Evolutionary conservation across 768 basidiomycete genomes (phyloP).

Genomic region (Agaricus sinodeliciosus): DNA sequence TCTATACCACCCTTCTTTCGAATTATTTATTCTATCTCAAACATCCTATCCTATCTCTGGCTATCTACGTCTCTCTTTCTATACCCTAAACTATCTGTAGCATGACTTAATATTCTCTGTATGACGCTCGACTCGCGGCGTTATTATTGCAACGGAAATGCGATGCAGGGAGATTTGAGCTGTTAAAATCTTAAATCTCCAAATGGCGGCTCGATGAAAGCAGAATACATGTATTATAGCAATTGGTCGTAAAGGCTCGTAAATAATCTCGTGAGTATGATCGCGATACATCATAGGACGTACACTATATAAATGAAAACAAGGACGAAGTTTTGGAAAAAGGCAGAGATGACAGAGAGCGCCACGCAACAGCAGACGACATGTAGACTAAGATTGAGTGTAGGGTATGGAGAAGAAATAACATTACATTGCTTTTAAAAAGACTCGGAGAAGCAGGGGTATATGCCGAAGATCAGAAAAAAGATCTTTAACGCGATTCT

Average conservation of each 20-base stretch:
- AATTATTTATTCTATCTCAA: conserved; percentile 1
- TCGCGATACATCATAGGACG: neutral
- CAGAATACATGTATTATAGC: neutral
- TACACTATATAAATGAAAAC: neutral
- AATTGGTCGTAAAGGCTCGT: conserved; percentile 2
- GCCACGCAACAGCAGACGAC: too few species aligned
- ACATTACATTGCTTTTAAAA: neutral
- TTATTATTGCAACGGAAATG: too few species aligned
- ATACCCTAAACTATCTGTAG: conserved; percentile 5
- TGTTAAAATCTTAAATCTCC: neutral
- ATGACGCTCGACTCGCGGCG: neutral
- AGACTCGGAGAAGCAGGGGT: neutral
- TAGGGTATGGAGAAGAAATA: neutral
- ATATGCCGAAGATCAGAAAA: neutral
- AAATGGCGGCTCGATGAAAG: neutral
- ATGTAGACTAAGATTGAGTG: too few species aligned
- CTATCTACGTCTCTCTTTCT: neutral
- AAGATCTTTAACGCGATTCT: neutral
- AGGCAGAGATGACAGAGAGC: too few species aligned
- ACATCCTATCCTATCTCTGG: neutral
- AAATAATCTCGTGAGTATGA: conserved; percentile 5
- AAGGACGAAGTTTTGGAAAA: neutral
- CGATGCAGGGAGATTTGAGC: too few species aligned
- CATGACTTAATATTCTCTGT: neutral
- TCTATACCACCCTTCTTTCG: conserved; percentile 6